Evolutionary conservation across 2,329 filamentous ascomycete genomes (phyloP).

Genomic region (Pseudogymnoascus sp.): DNA sequence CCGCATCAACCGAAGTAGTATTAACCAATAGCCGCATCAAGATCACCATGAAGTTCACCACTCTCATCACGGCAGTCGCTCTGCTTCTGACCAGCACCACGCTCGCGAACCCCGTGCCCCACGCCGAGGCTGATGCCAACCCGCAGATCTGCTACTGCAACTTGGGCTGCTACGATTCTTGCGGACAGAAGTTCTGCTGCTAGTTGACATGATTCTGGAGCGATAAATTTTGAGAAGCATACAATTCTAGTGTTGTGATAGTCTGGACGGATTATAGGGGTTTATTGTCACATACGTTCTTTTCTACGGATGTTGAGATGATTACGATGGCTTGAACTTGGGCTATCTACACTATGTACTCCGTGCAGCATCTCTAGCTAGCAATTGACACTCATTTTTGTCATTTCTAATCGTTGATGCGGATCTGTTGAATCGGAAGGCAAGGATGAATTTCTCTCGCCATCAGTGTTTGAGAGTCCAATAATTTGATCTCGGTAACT

Average conservation of each 20-base stretch:
- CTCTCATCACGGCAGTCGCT: not conserved
- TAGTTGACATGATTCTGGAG: not conserved
- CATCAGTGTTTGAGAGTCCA: not conserved
- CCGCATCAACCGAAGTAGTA: not conserved
- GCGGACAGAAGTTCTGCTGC: not conserved
- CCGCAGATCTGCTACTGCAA: not conserved
- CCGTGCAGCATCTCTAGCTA: not conserved
- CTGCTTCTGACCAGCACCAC: not conserved
- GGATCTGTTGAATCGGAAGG: too few relatives aligned
- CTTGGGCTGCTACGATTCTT: not conserved
- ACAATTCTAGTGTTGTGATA: not conserved
- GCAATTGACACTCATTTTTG: not conserved
- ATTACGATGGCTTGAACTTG: not conserved
- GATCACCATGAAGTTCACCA: slow-evolving; percentile 6
- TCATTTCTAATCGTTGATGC: not conserved
- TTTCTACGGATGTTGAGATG: not conserved
- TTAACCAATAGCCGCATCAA: not conserved
- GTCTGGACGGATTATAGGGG: not conserved
- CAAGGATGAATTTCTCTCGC: not conserved
- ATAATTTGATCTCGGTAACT: not conserved
- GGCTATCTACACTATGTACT: not conserved
- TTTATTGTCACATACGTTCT: not conserved
- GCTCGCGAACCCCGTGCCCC: not conserved
- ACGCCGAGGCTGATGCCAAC: not conserved
- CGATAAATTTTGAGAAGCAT: not conserved